Evolutionary conservation across 306 rosid species (phyloP).

Genomic region (Sphenostylis stenocarpa): DNA sequence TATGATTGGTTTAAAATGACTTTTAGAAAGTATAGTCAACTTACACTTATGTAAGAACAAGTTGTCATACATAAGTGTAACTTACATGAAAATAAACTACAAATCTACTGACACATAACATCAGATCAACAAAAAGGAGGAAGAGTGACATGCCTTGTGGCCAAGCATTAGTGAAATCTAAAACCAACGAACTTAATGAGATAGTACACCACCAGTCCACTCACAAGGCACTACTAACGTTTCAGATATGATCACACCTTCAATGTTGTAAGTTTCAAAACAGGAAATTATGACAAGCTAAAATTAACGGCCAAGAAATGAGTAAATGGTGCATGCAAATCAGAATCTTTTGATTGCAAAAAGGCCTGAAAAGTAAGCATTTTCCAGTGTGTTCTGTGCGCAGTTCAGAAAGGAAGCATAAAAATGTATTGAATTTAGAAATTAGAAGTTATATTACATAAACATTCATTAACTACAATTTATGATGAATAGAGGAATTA

Average conservation of each 20-base stretch:
- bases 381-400: neutral
- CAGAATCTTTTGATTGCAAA: no score
- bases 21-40: neutral
- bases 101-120: neutral
- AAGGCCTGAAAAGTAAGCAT: neutral
- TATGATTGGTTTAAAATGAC: neutral
- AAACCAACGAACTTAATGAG: neutral
- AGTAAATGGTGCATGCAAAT: no score
- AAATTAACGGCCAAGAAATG: neutral
- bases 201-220: neutral
- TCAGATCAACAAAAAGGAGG: neutral
- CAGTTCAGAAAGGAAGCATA: neutral
- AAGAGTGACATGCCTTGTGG: no score
- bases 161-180: neutral
- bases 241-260: neutral
- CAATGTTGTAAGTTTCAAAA: neutral
- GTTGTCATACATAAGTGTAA: neutral
- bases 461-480: neutral
- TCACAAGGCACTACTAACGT: neutral
- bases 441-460: neutral
- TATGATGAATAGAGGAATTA: conserved; percentile 22
- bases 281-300: neutral
- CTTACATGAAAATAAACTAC: neutral
- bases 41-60: neutral
- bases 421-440: neutral